Percentiles rank a stretch among this genome's conserved stretches.
phyloP scores from a whole-genome alignment of 2,329 filamentous ascomycete species.

The Saccharata proteae region DNA sequence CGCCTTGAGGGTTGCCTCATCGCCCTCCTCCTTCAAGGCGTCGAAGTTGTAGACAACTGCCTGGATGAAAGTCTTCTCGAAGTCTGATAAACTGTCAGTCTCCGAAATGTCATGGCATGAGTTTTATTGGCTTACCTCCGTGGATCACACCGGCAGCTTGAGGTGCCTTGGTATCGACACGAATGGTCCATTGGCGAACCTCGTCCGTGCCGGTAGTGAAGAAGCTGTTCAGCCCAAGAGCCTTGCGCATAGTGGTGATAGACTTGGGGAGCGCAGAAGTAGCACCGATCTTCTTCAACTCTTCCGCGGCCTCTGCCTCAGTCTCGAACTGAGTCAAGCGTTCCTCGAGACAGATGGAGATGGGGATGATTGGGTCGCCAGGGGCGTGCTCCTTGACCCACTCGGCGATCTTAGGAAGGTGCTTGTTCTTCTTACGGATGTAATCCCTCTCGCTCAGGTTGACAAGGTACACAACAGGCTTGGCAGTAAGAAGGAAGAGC shows the following conservation, averaged over 20 bases:
- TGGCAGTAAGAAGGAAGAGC: conserved; percentile 86
- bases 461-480: conserved; percentile 93
- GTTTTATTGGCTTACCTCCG: conserved; percentile 36
- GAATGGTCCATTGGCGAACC: conserved; percentile 96
- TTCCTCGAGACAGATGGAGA: conserved; percentile 89
- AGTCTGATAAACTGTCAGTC: conserved; percentile 44
- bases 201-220: conserved; percentile 95
- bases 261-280: conserved; percentile 88
- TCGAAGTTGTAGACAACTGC: conserved; percentile 84
- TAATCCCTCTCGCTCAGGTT: conserved; percentile 97
- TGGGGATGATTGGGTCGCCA: conserved; percentile 82
- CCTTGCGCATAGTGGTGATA: conserved; percentile 84
- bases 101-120: conserved; percentile 3
- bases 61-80: conserved; percentile 99
- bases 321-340: conserved; percentile 70
- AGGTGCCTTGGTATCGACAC: conserved; percentile 92
- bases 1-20: conserved; percentile 78
- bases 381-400: conserved; percentile 88
- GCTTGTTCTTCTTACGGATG: conserved; percentile 98
- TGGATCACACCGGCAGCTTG: conserved; percentile 97
- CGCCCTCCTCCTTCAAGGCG: conserved; percentile 70
- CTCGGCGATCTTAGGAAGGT: conserved; percentile 82
- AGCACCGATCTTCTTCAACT: conserved; percentile 77
- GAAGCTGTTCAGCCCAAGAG: conserved; percentile 82
- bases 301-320: conserved; percentile 65